Evolutionary conservation across 2,329 filamentous ascomycete genomes (phyloP).

Genomic region (Calonectria leucothoes): DNA sequence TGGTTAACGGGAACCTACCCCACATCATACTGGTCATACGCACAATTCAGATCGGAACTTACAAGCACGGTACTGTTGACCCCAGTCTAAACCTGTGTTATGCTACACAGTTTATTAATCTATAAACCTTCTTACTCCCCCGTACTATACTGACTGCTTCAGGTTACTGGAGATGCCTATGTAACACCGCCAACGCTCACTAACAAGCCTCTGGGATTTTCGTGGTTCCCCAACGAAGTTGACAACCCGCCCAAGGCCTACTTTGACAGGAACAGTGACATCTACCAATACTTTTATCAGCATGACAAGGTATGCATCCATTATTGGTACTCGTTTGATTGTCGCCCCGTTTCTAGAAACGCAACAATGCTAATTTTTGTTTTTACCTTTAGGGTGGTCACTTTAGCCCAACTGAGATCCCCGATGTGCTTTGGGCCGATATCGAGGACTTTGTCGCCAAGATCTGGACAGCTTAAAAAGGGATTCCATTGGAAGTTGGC

Average conservation of each 20-base stretch:
- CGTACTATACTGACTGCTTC: not conserved
- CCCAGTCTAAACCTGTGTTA: too few relatives aligned
- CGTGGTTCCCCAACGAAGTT: not conserved
- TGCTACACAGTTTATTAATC: too few relatives aligned
- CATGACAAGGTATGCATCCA: not conserved
- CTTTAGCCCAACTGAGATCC: too few relatives aligned
- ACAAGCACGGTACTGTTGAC: not conserved
- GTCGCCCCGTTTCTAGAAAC: not conserved
- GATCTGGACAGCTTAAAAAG: too few relatives aligned
- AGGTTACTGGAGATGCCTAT: not conserved
- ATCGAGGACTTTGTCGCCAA: not conserved
- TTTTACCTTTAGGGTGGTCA: not conserved
- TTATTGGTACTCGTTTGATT: not conserved
- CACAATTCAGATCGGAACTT: not conserved
- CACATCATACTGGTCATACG: not conserved
- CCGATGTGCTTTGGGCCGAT: not conserved
- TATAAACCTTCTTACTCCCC: too few relatives aligned
- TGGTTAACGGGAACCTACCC: too few relatives aligned
- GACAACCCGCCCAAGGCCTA: not conserved
- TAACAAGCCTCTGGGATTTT: not conserved
- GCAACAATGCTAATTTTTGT: not conserved
- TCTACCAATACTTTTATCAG: not conserved
- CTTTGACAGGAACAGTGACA: not conserved
- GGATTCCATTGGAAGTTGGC: too few relatives aligned
- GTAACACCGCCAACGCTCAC: not conserved